phyloP scores from a whole-genome alignment of 179 eudicot genomes.

The Carnegiea gigantea region DNA sequence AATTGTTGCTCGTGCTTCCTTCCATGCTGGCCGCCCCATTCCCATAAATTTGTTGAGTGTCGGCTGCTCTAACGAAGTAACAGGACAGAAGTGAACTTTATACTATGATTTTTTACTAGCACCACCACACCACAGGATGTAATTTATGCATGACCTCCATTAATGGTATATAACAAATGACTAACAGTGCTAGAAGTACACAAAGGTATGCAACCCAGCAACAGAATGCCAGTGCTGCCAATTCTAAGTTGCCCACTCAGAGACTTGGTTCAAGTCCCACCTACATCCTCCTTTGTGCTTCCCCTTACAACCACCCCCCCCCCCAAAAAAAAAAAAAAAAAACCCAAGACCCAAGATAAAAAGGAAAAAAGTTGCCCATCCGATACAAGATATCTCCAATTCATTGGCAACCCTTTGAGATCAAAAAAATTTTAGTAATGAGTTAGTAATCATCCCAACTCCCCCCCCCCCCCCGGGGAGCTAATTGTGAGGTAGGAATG shows the following conservation, averaged over 20 bases:
- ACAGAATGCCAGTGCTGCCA: no score
- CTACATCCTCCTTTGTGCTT: no score
- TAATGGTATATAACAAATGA: background rate
- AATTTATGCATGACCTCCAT: background rate
- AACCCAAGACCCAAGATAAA: no score
- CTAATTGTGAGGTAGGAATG: background rate
- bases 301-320: no score
- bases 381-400: background rate
- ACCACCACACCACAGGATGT: background rate
- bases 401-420: background rate
- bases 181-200: background rate
- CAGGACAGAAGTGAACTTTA: conserved; percentile 2
- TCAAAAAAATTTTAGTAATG: background rate
- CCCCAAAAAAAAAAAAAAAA: no score
- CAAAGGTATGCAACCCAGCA: background rate
- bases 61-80: conserved; percentile 45
- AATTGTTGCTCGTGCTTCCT: conserved; percentile 85
- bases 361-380: background rate
- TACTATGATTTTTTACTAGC: background rate
- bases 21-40: conserved; percentile 94
- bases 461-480: no score
- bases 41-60: conserved; percentile 79
- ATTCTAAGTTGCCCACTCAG: no score
- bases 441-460: no score
- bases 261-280: no score